Conservation (phyloP, 495 filamentous ascomycete species). For the Neurospora terricola region DNA sequence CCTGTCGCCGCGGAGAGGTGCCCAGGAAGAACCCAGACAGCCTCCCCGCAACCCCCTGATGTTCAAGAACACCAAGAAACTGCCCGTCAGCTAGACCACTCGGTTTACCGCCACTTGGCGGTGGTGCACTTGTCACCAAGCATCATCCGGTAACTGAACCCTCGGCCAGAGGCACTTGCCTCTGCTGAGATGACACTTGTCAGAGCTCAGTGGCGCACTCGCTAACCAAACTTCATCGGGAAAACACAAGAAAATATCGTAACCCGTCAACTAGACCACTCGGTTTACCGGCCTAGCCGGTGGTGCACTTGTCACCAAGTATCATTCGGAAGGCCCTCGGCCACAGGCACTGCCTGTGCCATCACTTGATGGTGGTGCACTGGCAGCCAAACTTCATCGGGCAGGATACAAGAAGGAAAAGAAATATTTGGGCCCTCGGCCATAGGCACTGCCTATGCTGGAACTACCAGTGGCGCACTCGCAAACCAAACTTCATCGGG, state of each 20-base stretch:
- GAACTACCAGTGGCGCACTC: background rate
- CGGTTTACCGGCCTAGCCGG: background rate
- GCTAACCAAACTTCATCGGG: background rate
- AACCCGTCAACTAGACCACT: background rate
- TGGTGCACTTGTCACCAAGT: background rate
- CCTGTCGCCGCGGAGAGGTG: background rate
- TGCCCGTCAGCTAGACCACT: background rate
- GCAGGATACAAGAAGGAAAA: background rate
- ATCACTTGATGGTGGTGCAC: background rate
- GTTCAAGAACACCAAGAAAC: background rate
- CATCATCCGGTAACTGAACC: background rate
- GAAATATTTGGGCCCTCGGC: background rate
- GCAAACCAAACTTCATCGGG: background rate
- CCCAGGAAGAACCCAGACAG: background rate
- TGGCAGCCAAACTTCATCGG: background rate
- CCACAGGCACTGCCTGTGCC: background rate
- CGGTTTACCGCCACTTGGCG: background rate
- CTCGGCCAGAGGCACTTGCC: background rate
- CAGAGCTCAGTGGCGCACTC: background rate
- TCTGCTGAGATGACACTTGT: background rate
- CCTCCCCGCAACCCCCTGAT: background rate
- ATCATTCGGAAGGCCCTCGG: background rate
- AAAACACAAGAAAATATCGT: background rate
- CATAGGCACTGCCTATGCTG: background rate
- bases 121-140: background rate